Percentiles rank a stretch among this genome's conserved stretches.
phyloP scores from a whole-genome alignment of 2,329 filamentous ascomycete species.

The Microascus cirrosus region DNA sequence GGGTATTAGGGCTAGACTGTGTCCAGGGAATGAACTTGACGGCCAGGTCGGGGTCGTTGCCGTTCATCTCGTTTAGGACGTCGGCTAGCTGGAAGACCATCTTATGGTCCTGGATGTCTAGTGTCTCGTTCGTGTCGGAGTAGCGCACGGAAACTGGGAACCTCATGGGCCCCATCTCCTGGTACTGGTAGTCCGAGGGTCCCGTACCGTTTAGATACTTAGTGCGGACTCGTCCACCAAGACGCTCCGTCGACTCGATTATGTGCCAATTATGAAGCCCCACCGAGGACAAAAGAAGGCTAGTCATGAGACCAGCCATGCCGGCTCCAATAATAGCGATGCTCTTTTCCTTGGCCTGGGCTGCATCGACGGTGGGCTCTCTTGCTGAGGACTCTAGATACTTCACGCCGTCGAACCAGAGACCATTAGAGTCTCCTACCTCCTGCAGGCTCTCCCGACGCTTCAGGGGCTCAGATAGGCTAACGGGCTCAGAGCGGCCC shows the following conservation, averaged over 20 bases:
- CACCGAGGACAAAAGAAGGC: constrained; percentile 33
- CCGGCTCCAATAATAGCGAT: constrained; percentile 56
- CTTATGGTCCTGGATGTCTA: constrained; percentile 50
- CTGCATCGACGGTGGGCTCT: constrained; percentile 28
- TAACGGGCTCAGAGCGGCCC: constrained; percentile 24
- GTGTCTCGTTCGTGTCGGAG: constrained; percentile 40
- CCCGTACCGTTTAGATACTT: constrained; percentile 45
- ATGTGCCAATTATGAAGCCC: constrained; percentile 52
- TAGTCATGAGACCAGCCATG: constrained; percentile 54
- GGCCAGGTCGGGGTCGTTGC: constrained; percentile 30
- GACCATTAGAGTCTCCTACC: constrained; percentile 20
- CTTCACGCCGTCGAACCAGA: constrained; percentile 56
- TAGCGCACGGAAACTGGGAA: constrained; percentile 44
- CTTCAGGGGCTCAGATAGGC: constrained; percentile 11
- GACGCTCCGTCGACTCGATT: constrained; percentile 45
- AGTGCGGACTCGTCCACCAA: constrained; percentile 55
- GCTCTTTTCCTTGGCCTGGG: constrained; percentile 41
- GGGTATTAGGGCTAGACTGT: constrained; percentile 40
- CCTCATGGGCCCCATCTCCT: constrained; percentile 57
- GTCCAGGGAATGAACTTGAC: constrained; percentile 55
- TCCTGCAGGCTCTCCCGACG: constrained; percentile 6
- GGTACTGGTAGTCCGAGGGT: constrained; percentile 53
- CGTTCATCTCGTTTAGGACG: constrained; percentile 48
- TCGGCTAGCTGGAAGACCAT: constrained; percentile 53
- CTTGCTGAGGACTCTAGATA: constrained; percentile 37